These are phyloP conservation scores for Caryopteris hybrid DNA, from an alignment of 305 asterid genomes.

Conservation along the genomic window DNA sequence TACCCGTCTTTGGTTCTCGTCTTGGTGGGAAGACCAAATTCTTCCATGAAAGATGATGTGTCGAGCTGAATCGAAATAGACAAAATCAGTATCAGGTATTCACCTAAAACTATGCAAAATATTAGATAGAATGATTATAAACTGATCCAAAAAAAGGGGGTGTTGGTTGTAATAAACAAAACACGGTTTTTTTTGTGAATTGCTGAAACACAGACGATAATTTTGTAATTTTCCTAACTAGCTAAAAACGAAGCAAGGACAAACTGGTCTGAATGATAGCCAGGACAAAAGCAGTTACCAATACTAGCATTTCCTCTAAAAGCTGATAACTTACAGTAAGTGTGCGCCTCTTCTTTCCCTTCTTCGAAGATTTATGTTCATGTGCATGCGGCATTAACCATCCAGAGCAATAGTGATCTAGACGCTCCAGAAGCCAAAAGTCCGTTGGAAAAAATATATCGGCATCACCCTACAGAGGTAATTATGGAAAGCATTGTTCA, in stretches of 20 bases:
- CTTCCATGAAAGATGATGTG: constrained; percentile 92
- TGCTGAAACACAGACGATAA: no score
- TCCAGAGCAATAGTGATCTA: constrained; percentile 92
- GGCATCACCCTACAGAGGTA: constrained; percentile 79
- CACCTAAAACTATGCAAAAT: not conserved
- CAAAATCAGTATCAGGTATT: constrained; percentile 7
- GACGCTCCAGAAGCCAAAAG: constrained; percentile 79
- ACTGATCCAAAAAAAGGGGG: no score
- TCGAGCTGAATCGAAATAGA: constrained; percentile 51
- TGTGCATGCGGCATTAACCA: constrained; percentile 46
- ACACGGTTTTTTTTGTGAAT: no score
- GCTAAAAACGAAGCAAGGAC: no score
- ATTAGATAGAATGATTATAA: no score
- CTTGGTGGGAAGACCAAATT: constrained; percentile 88
- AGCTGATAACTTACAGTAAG: constrained; percentile 48
- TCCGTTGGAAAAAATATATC: constrained; percentile 97
- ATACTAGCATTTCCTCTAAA: constrained; percentile 2
- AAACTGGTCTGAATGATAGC: no score
- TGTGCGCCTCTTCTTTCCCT: constrained; percentile 92
- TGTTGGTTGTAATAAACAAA: no score
- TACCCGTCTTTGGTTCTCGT: constrained; percentile 93
- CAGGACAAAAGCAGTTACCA: not conserved
- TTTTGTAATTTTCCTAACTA: no score
- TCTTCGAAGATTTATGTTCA: constrained; percentile 41
- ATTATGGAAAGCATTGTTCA: constrained; percentile 3